phyloP scores from a whole-genome alignment of 2,329 filamentous ascomycete genomes.

The Magnaporthales sp. region DNA sequence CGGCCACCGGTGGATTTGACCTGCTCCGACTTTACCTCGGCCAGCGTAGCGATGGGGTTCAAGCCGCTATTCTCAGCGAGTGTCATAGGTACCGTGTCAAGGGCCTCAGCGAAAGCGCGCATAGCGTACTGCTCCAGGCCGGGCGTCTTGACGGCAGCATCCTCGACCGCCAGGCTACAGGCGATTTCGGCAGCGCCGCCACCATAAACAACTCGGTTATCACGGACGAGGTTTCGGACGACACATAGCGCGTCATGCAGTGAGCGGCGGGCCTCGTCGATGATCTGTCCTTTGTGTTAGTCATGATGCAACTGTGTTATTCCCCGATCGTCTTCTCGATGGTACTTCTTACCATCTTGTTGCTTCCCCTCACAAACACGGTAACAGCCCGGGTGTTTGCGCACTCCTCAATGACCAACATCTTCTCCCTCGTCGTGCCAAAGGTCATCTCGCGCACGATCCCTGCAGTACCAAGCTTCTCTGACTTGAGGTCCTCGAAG shows the following conservation, averaged over 20 bases:
- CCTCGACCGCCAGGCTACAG: constrained; percentile 91
- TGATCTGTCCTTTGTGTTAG: constrained; percentile 55
- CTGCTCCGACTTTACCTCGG: constrained; percentile 92
- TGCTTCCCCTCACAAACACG: constrained; percentile 91
- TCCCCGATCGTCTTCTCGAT: neutral
- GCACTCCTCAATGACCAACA: constrained; percentile 98
- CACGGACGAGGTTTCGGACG: constrained; percentile 88
- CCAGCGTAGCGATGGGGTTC: constrained; percentile 90
- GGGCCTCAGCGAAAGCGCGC: constrained; percentile 92
- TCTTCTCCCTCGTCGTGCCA: constrained; percentile 96
- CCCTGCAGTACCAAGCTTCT: constrained; percentile 86
- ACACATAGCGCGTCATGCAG: constrained; percentile 96
- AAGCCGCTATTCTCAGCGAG: constrained; percentile 95
- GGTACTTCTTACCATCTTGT: constrained; percentile 80
- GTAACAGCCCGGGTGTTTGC: constrained; percentile 96
- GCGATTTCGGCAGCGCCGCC: constrained; percentile 96
- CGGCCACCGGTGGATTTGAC: constrained; percentile 57
- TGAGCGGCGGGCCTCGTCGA: constrained; percentile 96
- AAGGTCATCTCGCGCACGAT: constrained; percentile 93
- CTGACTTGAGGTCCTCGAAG: constrained; percentile 85
- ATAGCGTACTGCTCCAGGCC: constrained; percentile 99
- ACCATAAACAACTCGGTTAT: constrained; percentile 96
- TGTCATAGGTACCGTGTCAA: constrained; percentile 90
- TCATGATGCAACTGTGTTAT: constrained; percentile 7
- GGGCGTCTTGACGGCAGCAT: constrained; percentile 86